phyloP scores from a whole-genome alignment of 2,329 filamentous ascomycete genomes.

The Ceratocystis diversiconidia region DNA sequence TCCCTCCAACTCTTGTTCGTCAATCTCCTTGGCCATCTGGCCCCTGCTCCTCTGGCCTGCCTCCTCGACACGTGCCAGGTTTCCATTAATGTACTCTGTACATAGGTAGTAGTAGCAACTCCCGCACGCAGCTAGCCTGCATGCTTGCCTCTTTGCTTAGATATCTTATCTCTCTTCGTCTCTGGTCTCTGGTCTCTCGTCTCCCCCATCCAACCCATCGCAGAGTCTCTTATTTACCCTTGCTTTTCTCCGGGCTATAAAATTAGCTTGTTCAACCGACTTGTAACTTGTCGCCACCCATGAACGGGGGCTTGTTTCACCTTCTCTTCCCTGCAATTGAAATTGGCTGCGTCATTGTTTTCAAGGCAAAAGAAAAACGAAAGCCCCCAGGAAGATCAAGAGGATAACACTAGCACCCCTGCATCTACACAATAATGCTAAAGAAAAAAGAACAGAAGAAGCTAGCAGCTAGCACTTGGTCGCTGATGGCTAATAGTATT shows the following conservation, averaged over 20 bases:
- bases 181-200: not conserved
- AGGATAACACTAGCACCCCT: not conserved
- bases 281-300: not conserved
- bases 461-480: not conserved
- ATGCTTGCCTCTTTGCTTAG: too few species aligned
- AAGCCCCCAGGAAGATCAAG: not conserved
- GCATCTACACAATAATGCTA: not conserved
- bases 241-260: not conserved
- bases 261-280: not conserved
- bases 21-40: not conserved
- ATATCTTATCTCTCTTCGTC: too few species aligned
- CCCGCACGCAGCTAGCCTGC: not conserved
- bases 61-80: not conserved
- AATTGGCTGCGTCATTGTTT: not conserved
- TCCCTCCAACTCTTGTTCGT: not conserved
- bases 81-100: not conserved
- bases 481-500: not conserved
- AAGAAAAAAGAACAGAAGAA: not conserved
- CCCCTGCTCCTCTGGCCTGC: not conserved
- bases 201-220: not conserved
- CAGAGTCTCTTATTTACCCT: too few species aligned
- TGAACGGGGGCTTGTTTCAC: not conserved
- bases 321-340: not conserved
- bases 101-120: not conserved
- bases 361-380: not conserved